Evolutionary conservation across 441 rosid genomes (phyloP).

Genomic region (Pelargonium australe): DNA sequence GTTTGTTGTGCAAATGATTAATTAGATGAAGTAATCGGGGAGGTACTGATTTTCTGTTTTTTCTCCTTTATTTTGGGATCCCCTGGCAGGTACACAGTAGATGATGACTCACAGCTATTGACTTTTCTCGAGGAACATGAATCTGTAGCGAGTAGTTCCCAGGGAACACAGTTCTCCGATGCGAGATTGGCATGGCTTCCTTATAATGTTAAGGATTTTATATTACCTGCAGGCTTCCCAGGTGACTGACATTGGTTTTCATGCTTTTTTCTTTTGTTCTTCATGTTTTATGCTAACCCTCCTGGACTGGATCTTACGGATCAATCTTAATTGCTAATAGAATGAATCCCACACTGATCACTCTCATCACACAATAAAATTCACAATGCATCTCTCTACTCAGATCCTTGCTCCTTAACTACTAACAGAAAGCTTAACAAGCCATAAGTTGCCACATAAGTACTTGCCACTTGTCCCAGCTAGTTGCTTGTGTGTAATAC

Average conservation of each 20-base stretch:
- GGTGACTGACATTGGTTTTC: constrained; percentile 34
- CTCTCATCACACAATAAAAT: too few relatives aligned
- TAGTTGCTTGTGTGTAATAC: too few relatives aligned
- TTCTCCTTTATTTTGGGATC: constrained; percentile 12
- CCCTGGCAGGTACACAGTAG: constrained; percentile 48
- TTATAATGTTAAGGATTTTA: constrained; percentile 47
- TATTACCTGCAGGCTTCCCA: constrained; percentile 82
- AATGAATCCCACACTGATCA: too few relatives aligned
- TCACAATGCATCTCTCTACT: too few relatives aligned
- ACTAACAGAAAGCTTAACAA: too few relatives aligned
- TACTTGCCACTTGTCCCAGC: too few relatives aligned
- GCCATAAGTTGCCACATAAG: too few relatives aligned
- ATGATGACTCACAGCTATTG: constrained; percentile 43
- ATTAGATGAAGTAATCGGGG: neutral
- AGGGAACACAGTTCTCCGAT: constrained; percentile 29
- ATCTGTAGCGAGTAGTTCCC: constrained; percentile 15
- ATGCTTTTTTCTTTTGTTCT: neutral
- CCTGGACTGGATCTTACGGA: too few relatives aligned
- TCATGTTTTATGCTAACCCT: too few relatives aligned
- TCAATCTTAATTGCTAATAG: too few relatives aligned
- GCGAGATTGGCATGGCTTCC: constrained; percentile 57
- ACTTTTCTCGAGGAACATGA: constrained; percentile 36
- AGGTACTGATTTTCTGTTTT: neutral
- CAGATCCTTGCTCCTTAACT: too few relatives aligned
- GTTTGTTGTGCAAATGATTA: neutral